Evolutionary conservation across 163 green algal genomes (phyloP).

Genomic region (Chlorella variabilis): DNA sequence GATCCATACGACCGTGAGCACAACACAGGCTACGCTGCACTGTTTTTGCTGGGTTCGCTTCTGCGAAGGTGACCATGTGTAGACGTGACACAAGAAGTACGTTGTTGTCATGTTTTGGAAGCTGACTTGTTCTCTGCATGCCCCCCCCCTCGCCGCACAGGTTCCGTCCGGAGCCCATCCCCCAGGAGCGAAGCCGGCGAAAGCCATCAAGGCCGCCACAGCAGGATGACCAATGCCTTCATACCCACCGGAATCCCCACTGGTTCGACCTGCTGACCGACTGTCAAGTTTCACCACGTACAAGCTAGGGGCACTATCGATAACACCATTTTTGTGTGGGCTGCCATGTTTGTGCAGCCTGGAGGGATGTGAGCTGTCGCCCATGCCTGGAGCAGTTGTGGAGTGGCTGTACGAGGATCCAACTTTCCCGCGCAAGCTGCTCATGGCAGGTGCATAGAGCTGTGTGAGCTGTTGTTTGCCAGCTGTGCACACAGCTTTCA

Average conservation of each 20-base stretch:
- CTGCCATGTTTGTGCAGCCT: neutral
- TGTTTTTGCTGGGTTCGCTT: slow-evolving; percentile 12
- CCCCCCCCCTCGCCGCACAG: neutral
- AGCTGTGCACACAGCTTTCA: neutral
- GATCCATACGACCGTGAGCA: neutral
- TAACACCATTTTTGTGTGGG: no score
- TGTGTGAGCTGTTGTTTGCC: neutral
- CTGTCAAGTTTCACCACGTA: no score
- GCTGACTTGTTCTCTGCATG: no score
- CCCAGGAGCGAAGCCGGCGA: neutral
- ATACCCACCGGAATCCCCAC: neutral
- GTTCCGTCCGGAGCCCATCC: neutral
- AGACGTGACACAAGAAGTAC: no score
- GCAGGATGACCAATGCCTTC: neutral
- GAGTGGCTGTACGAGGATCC: slow-evolving; percentile 35
- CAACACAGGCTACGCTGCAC: neutral
- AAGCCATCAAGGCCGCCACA: neutral
- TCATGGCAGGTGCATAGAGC: slow-evolving; percentile 1
- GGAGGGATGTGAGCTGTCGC: neutral
- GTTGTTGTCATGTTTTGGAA: no score
- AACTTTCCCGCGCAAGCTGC: slow-evolving; percentile 11
- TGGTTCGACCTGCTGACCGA: neutral
- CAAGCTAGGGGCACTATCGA: no score
- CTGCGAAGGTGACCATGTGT: slow-evolving; percentile 13
- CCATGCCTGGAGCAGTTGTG: neutral